Conservation (phyloP, 169 alveolate genomes). For the Cryptosporidium andersoni region DNA sequence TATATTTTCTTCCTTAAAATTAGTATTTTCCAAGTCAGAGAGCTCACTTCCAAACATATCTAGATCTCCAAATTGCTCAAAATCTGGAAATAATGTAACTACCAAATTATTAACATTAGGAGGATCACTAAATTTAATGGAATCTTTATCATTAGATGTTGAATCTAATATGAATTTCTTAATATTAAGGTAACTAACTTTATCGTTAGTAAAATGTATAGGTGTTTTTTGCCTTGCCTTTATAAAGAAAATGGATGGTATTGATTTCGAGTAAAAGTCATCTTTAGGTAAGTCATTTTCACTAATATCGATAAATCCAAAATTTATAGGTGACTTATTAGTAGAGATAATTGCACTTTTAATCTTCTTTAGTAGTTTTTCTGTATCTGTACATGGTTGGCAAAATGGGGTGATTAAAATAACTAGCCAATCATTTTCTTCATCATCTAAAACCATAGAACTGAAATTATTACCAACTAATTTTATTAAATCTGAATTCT, state of each 20-base stretch:
- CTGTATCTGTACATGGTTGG: constrained; percentile 68
- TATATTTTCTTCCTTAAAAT: constrained; percentile 15
- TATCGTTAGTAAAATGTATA: constrained; percentile 21
- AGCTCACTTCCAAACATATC: neutral
- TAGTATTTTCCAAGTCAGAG: constrained; percentile 51
- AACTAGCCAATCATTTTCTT: constrained; percentile 43
- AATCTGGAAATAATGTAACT: constrained; percentile 49
- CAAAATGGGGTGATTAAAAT: constrained; percentile 59
- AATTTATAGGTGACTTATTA: constrained; percentile 15
- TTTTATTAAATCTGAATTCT: neutral
- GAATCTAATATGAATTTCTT: constrained; percentile 35
- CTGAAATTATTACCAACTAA: constrained; percentile 44
- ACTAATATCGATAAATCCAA: constrained; percentile 55
- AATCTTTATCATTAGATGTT: constrained; percentile 12
- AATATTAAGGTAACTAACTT: constrained; percentile 43
- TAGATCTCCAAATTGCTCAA: constrained; percentile 48
- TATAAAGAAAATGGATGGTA: constrained; percentile 50
- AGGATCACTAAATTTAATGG: constrained; percentile 34
- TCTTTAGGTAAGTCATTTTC: constrained; percentile 67
- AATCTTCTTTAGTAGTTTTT: constrained; percentile 26
- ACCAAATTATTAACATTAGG: constrained; percentile 44
- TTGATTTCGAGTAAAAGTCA: constrained; percentile 35
- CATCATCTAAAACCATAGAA: constrained; percentile 35
- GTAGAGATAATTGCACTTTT: constrained; percentile 8
- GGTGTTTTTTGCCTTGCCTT: neutral